Percentiles rank a stretch among this genome's conserved stretches.
These are phyloP conservation scores for Hyphopichia khmerensis DNA, from an alignment of 1,139 yeast species.

Conservation along the genomic window DNA sequence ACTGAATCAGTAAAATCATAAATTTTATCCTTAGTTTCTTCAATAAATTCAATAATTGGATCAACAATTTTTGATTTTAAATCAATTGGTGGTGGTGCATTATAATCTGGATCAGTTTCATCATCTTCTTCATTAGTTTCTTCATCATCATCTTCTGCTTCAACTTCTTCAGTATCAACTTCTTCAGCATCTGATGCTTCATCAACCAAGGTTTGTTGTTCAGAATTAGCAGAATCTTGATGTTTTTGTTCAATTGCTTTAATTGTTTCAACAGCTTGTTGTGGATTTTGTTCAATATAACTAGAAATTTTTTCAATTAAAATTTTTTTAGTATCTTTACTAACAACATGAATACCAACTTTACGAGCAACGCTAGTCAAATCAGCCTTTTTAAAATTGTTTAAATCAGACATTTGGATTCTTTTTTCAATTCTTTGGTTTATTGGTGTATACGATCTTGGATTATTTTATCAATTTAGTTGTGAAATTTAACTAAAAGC, in stretches of 20 bases:
- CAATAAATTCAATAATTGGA: constrained; percentile 36
- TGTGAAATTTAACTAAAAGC: background rate
- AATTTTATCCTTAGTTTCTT: constrained; percentile 25
- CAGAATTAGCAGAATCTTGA: constrained; percentile 21
- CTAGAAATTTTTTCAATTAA: constrained; percentile 43
- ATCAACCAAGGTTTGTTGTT: constrained; percentile 15
- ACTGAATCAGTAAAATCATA: constrained; percentile 38
- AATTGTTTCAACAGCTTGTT: constrained; percentile 21
- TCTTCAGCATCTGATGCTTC: constrained; percentile 17
- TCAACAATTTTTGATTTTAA: constrained; percentile 38
- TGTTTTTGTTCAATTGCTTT: constrained; percentile 3
- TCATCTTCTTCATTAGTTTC: constrained; percentile 24
- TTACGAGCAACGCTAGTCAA: constrained; percentile 34
- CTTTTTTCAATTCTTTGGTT: too few species aligned
- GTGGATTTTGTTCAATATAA: constrained; percentile 35
- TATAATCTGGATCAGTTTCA: constrained; percentile 28
- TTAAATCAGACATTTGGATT: constrained; percentile 23
- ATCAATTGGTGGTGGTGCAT: constrained; percentile 43
- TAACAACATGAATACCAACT: constrained; percentile 31
- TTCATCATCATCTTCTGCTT: constrained; percentile 19
- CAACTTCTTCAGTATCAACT: constrained; percentile 23
- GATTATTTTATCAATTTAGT: constrained; percentile 10
- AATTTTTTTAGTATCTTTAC: constrained; percentile 44
- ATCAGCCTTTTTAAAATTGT: constrained; percentile 38
- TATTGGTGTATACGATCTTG: too few species aligned